phyloP scores from a whole-genome alignment of 371 early-diverging fungal genomes.

The Dichotomocladium elegans region DNA sequence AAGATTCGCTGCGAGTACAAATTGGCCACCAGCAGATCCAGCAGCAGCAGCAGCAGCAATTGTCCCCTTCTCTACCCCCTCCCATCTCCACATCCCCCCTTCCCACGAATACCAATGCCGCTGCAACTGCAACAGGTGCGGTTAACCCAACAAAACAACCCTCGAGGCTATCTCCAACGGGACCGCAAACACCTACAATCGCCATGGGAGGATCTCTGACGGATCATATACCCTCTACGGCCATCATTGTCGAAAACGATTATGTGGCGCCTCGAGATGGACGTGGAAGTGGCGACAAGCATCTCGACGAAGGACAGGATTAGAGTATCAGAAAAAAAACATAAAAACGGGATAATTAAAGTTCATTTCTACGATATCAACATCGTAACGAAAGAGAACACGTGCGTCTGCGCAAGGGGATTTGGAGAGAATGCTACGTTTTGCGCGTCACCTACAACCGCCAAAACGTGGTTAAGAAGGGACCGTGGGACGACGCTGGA shows the following conservation, averaged over 20 bases:
- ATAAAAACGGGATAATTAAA: too few species aligned
- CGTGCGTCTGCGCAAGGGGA: too few species aligned
- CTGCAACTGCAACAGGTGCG: too few species aligned
- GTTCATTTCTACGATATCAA: too few species aligned
- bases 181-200: constrained; percentile 14
- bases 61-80: constrained; percentile 11
- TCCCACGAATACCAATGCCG: background rate
- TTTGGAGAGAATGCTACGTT: too few species aligned
- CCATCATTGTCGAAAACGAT: constrained; percentile 1
- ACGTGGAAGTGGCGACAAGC: too few species aligned
- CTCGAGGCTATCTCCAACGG: constrained; percentile 1
- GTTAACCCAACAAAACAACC: background rate
- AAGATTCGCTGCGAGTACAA: constrained; percentile 16
- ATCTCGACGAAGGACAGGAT: too few species aligned
- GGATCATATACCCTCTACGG: constrained; percentile 5
- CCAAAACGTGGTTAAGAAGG: too few species aligned
- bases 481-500: too few species aligned
- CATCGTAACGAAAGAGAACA: too few species aligned
- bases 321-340: too few species aligned
- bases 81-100: constrained; percentile 5
- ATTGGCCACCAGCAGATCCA: constrained; percentile 3
- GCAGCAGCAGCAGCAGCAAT: constrained; percentile 4
- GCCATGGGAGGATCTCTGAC: constrained; percentile 5
- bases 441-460: too few species aligned
- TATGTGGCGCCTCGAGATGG: background rate